These are phyloP conservation scores for Metarhizium robertsii DNA, from an alignment of 2,329 filamentous ascomycete genomes.

Conservation along the genomic window DNA sequence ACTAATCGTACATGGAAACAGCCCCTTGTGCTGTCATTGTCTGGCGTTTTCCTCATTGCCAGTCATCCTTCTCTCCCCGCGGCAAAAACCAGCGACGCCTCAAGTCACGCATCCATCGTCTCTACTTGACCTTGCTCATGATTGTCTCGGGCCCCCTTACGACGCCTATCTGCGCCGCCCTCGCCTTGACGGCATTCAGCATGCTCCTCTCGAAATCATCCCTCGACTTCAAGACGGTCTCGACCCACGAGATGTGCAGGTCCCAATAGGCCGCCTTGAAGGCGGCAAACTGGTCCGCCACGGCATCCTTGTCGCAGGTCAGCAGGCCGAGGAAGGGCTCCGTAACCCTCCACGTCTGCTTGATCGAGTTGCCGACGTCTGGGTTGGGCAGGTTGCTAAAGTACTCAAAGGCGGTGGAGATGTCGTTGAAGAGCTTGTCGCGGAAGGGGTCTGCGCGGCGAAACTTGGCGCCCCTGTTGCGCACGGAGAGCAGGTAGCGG, in stretches of 20 bases:
- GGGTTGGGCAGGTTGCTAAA: slow-evolving; percentile 64
- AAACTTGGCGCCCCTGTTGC: slow-evolving; percentile 87
- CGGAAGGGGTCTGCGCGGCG: slow-evolving; percentile 77
- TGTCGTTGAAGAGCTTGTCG: slow-evolving; percentile 89
- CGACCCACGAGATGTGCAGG: slow-evolving; percentile 89
- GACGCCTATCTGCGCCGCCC: slow-evolving; percentile 77
- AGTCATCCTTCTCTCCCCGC: no score
- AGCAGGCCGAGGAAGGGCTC: slow-evolving; percentile 75
- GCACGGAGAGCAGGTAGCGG: slow-evolving; percentile 72
- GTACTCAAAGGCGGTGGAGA: slow-evolving; percentile 82
- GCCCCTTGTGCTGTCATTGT: neutral
- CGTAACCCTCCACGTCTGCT: slow-evolving; percentile 85
- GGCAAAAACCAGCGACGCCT: no score
- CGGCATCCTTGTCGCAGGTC: slow-evolving; percentile 60
- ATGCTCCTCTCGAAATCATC: slow-evolving; percentile 93
- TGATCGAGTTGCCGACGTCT: slow-evolving; percentile 65
- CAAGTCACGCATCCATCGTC: no score
- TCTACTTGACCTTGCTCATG: slow-evolving; percentile 81
- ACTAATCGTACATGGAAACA: neutral
- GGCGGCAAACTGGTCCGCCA: slow-evolving; percentile 69
- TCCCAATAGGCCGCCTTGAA: slow-evolving; percentile 92
- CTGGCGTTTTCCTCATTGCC: neutral
- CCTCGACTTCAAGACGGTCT: slow-evolving; percentile 73
- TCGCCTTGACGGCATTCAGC: slow-evolving; percentile 78
- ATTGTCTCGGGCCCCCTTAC: slow-evolving; percentile 81